Base-by-base conservation (phyloP, 352 stramenopile species). In the Pythium sukuiense region DNA sequence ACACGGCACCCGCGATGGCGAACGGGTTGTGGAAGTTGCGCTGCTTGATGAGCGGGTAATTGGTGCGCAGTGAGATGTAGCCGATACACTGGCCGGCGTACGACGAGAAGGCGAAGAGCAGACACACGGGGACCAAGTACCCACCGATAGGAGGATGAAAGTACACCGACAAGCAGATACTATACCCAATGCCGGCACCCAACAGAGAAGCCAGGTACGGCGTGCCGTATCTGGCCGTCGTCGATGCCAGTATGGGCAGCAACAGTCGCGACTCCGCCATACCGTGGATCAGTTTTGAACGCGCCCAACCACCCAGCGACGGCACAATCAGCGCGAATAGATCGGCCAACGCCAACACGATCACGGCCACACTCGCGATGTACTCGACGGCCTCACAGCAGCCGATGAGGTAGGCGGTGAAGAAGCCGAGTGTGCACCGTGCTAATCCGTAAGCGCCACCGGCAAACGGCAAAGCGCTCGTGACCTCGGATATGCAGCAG, bases 1-100 rank as follows among this genome's bases (percentile, higher is more conserved):
- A 69, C 6, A 66, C n/a, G 2, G 58, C 70, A 7, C 70, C 70
- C 48, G n/a, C 7, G 26, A 66, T 70, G 0, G 59, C 70, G 7
- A 76, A 24, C 0, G 70, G 70, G 39, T 61, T 76, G 0, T 39
- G 37, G 32, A 73, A 73, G 13, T 26, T 26, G 37, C 35, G 27
- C n/a, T 55, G 20, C 43, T 57, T 54, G 2, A 63, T 13, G 27
- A 58, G 49, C 0, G 20, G 29, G 30, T 59, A 73, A 11, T 70
- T 59, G 41, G 48, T 6, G 14, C 67, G 67, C 29, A 71, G 50
- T 9, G 39, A 63, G 50, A 74, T 58, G 59, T 71, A 74, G 30
- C 63, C 63, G 6, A 59, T 46, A 35, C 63, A 72, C 59, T 73
- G 70, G 16, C 63, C 67, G 6, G 53, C 20, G 65, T 73, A 76